Evolutionary conservation across 108 stramenopile species (phyloP).

Genomic region (Mediolabrus comicus): DNA sequence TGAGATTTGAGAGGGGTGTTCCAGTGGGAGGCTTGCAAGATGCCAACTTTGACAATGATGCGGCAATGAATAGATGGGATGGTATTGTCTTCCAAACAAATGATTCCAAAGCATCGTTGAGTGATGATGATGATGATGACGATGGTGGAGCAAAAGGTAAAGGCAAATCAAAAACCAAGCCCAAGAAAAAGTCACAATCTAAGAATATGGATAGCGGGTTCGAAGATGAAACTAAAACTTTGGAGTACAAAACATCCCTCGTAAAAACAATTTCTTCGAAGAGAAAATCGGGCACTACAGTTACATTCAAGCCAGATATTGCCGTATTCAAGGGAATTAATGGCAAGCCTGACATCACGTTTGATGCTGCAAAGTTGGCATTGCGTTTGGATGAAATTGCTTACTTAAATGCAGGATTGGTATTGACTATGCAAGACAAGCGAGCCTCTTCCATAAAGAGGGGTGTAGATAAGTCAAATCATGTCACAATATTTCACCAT

Average conservation of each 20-base stretch:
- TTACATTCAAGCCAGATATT: conserved; percentile 87
- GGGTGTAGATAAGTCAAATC: conserved; percentile 28
- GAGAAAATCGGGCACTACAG: conserved; percentile 68
- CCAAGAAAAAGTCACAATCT: not conserved
- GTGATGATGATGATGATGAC: conserved; percentile 38
- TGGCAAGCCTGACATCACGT: conserved; percentile 70
- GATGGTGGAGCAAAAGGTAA: conserved; percentile 17
- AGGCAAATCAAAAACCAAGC: conserved; percentile 20
- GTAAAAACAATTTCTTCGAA: conserved; percentile 43
- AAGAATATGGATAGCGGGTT: not conserved
- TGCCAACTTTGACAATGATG: conserved; percentile 21
- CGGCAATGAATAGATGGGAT: conserved; percentile 26
- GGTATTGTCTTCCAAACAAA: conserved; percentile 17
- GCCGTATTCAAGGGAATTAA: conserved; percentile 90
- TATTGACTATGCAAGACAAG: conserved; percentile 78
- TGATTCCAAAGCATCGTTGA: conserved; percentile 1
- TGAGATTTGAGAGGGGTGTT: conserved; percentile 15
- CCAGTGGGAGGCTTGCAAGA: conserved; percentile 56
- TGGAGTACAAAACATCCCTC: conserved; percentile 32
- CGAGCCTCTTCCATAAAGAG: conserved; percentile 44
- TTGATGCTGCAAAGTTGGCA: conserved; percentile 72
- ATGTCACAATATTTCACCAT: conserved; percentile 78
- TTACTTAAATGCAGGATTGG: conserved; percentile 89
- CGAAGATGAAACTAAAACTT: conserved; percentile 22
- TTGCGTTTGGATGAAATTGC: conserved; percentile 88